Evolutionary conservation across 352 stramenopile species (phyloP).

Genomic region (Blastocystis sp.): DNA sequence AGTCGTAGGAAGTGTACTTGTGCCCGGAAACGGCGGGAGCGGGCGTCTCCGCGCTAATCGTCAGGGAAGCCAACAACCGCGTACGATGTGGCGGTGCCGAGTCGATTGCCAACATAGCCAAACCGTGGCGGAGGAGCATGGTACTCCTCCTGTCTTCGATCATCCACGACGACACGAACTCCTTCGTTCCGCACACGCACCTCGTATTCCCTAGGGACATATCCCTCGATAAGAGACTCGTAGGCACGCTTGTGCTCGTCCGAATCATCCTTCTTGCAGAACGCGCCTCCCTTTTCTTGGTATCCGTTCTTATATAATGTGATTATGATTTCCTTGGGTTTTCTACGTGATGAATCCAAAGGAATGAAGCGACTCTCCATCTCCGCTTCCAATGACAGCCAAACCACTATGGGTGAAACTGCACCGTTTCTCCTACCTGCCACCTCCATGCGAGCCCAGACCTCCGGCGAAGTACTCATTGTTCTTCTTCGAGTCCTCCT

Average conservation of each 20-base stretch:
- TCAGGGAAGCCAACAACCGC: neutral
- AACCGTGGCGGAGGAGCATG: neutral
- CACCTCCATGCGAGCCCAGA: constrained; percentile 4
- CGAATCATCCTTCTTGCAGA: constrained; percentile 9
- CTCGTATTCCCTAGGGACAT: constrained; percentile 1
- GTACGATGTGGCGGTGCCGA: neutral
- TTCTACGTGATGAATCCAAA: neutral
- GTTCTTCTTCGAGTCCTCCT: neutral
- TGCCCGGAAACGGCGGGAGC: neutral
- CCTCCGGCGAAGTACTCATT: constrained; percentile 34
- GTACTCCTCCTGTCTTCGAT: neutral
- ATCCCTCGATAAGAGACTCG: neutral
- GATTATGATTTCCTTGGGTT: neutral
- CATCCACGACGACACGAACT: neutral
- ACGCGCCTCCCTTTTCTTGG: neutral
- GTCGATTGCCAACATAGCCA: neutral
- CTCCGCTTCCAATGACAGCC: neutral
- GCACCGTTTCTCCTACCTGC: neutral
- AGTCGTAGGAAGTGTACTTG: neutral
- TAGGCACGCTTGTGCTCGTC: constrained; percentile 6
- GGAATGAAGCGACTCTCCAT: neutral
- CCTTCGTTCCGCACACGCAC: neutral
- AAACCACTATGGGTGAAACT: neutral
- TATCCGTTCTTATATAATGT: constrained; percentile 25
- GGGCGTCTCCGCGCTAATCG: neutral